phyloP scores from a whole-genome alignment of 1,139 yeast genomes.

The Protomyces arabidopsidicola region DNA sequence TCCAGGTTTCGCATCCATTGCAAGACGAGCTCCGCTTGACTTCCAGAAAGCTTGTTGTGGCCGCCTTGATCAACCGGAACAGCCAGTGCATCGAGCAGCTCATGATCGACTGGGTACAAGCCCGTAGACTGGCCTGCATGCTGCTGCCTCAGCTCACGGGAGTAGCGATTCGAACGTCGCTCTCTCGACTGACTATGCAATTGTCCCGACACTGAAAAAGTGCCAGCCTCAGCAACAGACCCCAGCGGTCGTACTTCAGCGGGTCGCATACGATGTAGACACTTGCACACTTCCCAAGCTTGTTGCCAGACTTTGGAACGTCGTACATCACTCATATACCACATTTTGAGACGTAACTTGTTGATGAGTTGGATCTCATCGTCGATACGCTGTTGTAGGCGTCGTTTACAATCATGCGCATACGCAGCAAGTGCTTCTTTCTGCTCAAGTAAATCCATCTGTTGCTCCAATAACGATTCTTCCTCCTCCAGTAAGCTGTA shows the following conservation, averaged over 20 bases:
- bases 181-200: not conserved
- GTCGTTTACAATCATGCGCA: not conserved
- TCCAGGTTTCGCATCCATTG: conserved; percentile 16
- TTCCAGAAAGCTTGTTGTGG: conserved; percentile 2
- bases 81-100: conserved; percentile 2
- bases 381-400: conserved; percentile 6
- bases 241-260: not conserved
- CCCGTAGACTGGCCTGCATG: not conserved
- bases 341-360: conserved; percentile 18
- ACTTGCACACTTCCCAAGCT: conserved; percentile 20
- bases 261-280: conserved; percentile 4
- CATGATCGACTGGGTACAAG: conserved; percentile 5
- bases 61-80: conserved; percentile 3
- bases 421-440: not conserved
- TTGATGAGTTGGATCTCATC: conserved; percentile 7
- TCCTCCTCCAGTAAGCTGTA: conserved; percentile 6
- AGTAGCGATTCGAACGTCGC: not conserved
- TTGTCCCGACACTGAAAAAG: not conserved
- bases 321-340: conserved; percentile 20
- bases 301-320: conserved; percentile 14
- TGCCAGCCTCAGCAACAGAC: not conserved
- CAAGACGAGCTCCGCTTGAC: conserved; percentile 4
- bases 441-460: not conserved
- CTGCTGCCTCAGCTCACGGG: conserved; percentile 1
- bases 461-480: not conserved